Evolutionary conservation across 805 yeast genomes (phyloP), one percentile per base, ranked within the genome.

Genomic region (Yarrowia sp.): DNA sequence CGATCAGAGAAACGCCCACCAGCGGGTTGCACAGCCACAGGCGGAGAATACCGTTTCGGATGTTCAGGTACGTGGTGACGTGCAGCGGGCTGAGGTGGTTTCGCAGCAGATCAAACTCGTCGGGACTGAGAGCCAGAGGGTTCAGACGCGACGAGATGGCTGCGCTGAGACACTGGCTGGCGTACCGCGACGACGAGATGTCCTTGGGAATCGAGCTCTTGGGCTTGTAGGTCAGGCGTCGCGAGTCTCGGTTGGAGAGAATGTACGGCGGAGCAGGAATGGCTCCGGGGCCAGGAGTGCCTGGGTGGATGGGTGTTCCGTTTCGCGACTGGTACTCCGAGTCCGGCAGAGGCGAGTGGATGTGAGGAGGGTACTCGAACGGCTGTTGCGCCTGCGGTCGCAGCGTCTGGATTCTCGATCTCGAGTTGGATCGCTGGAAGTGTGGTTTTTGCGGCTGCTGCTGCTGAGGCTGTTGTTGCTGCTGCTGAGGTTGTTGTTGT

Each of bases 21-120:
- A 72, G 68, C 22, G 79, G 80, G 63, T 77, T 77, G 36, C 75
- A 71, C 8, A 75, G 68, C 80, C 80, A 77, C 24, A 77, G 67
- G 29, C 78, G 67, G 41, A 76, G 64, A 36, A 77, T 75, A 12
- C 77, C 79, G 63, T 77, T 77, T 21, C 80, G 70, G 36, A 77
- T 73, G 63, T 76, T 75, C 31, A 77, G 66, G 58, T 76, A 77
- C 16, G 78, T 75, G 14, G 80, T 74, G 51, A 77, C 76, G 62
- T 76, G 79, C 2, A 70, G 66, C 36, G 69, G 69, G 27, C 71
- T 69, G 47, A 77, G 66, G 9, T 67, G 68, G n/a, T 67, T 62
- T 12, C 76, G 68, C 58, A 76, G 67, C 33, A 73, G 67, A 44
- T 67, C 67, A 65, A 74, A 74, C 66, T 77, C 80, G 19, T 70